phyloP scores from a whole-genome alignment of 2,329 filamentous ascomycete species.

The Fusarium setosum region DNA sequence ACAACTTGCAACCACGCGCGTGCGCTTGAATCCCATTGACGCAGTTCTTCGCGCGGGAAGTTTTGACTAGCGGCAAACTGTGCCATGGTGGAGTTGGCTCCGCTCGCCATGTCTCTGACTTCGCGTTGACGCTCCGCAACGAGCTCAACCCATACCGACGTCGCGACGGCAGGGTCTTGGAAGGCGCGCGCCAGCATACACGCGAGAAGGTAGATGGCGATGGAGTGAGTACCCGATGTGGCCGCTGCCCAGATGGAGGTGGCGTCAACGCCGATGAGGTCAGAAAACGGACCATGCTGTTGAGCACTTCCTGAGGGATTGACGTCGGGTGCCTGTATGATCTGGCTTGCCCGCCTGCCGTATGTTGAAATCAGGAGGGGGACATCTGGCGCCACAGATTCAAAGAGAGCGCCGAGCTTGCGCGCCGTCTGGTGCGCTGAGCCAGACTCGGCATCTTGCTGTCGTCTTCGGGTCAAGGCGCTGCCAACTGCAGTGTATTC shows the following conservation, averaged over 20 bases:
- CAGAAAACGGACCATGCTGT: slow-evolving; percentile 7
- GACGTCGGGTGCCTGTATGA: slow-evolving; percentile 1
- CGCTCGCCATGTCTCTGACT: too few relatives aligned
- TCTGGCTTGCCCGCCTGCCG: slow-evolving; percentile 3
- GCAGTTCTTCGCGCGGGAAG: slow-evolving; percentile 4
- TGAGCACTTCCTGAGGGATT: not conserved
- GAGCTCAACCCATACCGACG: slow-evolving; percentile 9
- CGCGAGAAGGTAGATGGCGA: slow-evolving; percentile 8
- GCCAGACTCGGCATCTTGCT: slow-evolving; percentile 1
- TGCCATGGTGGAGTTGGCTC: too few relatives aligned
- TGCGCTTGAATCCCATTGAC: slow-evolving; percentile 18
- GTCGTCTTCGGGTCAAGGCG: not conserved
- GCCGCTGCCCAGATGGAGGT: slow-evolving; percentile 16
- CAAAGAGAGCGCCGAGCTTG: slow-evolving; percentile 9
- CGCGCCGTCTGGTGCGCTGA: slow-evolving; percentile 1
- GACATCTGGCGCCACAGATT: slow-evolving; percentile 1
- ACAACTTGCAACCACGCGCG: slow-evolving; percentile 14
- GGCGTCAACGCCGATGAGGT: slow-evolving; percentile 2
- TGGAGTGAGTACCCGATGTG: not conserved
- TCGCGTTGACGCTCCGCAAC: too few relatives aligned
- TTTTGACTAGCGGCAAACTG: slow-evolving; percentile 5
- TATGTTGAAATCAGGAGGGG: slow-evolving; percentile 1
- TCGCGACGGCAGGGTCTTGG: slow-evolving; percentile 1
- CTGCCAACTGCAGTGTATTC: slow-evolving; percentile 4
- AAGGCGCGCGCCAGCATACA: slow-evolving; percentile 13